These are phyloP conservation scores for Bauhinia variegata DNA, from an alignment of 306 rosid genomes.

Conservation along the genomic window DNA sequence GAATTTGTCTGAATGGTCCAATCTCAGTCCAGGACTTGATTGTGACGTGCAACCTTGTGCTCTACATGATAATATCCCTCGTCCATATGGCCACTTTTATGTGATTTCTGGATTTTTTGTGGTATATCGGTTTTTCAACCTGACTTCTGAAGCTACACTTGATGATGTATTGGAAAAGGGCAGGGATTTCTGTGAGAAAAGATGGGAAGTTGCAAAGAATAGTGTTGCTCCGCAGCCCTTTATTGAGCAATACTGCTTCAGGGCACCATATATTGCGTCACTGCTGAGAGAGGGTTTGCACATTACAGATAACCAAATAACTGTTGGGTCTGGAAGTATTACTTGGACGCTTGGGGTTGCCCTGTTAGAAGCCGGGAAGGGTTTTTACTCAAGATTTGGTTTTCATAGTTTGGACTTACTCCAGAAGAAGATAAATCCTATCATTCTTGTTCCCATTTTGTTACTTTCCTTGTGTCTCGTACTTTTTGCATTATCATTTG, in stretches of 20 bases:
- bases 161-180: conserved; percentile 89
- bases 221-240: conserved; percentile 95
- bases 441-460: conserved; percentile 57
- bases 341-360: conserved; percentile 99
- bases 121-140: conserved; percentile 82
- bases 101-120: conserved; percentile 94
- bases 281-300: conserved; percentile 91
- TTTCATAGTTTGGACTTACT: conserved; percentile 60
- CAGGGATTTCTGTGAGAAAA: conserved; percentile 66
- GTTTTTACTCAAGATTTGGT: conserved; percentile 56
- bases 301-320: conserved; percentile 67
- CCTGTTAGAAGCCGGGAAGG: conserved; percentile 85
- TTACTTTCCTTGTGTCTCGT: conserved; percentile 66
- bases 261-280: conserved; percentile 85
- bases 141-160: conserved; percentile 74
- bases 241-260: conserved; percentile 96
- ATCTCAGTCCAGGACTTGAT: conserved; percentile 59
- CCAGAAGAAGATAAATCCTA: conserved; percentile 67
- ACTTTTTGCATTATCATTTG: conserved; percentile 70
- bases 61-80: conserved; percentile 62
- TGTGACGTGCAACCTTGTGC: conserved; percentile 89
- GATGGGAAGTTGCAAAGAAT: conserved; percentile 78
- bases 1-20: conserved; percentile 87
- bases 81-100: conserved; percentile 75
- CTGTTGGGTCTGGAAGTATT: conserved; percentile 90